phyloP scores from a whole-genome alignment of 2,329 filamentous ascomycete genomes.

The Fusarium nisikadoi region DNA sequence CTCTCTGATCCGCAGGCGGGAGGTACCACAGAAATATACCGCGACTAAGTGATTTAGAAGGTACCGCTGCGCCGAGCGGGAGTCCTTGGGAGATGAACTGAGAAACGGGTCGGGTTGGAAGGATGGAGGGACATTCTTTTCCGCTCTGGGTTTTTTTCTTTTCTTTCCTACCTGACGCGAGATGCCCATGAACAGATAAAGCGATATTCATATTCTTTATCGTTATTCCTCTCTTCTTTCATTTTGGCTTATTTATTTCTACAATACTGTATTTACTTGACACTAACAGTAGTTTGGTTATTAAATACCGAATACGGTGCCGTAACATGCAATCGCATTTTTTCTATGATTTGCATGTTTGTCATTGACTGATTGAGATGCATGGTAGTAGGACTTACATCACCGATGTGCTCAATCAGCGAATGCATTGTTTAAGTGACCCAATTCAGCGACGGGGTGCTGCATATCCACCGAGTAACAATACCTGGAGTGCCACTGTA shows the following conservation, averaged over 20 bases:
- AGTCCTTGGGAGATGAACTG: constrained; percentile 29
- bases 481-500: background rate
- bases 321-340: background rate
- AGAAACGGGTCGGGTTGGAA: constrained; percentile 21
- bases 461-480: background rate
- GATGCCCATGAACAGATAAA: background rate
- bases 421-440: constrained; percentile 1
- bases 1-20: constrained; percentile 30
- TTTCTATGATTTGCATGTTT: background rate
- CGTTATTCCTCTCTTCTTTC: background rate
- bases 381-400: background rate
- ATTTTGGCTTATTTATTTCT: background rate
- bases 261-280: background rate
- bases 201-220: background rate
- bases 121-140: constrained; percentile 29
- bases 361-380: constrained; percentile 12
- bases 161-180: background rate
- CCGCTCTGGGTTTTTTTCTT: background rate
- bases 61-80: constrained; percentile 35
- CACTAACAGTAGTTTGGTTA: background rate
- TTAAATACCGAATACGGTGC: background rate
- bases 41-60: constrained; percentile 30
- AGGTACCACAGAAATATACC: constrained; percentile 28
- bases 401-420: background rate
- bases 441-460: background rate